phyloP scores from a whole-genome alignment of 108 stramenopile species.

The Cyclostephanos tholiformis region DNA sequence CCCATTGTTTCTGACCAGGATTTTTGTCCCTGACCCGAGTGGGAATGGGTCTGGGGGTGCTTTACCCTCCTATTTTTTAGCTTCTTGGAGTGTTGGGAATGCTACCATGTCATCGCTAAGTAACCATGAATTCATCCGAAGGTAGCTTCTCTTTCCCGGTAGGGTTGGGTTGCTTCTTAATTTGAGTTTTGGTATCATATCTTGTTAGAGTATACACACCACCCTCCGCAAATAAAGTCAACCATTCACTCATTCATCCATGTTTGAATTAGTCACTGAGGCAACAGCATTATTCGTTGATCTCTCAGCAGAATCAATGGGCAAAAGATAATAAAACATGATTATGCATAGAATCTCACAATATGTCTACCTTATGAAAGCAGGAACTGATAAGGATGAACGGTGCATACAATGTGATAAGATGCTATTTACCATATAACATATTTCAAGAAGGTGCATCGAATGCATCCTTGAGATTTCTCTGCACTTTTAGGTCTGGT shows the following conservation, averaged over 20 bases:
- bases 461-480: slow-evolving; percentile 7
- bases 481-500: background rate
- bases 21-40: too few relatives aligned
- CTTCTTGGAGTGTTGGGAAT: too few relatives aligned
- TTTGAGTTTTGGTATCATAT: slow-evolving; percentile 17
- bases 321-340: background rate
- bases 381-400: background rate
- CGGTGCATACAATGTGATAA: background rate
- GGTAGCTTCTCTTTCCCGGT: slow-evolving; percentile 5
- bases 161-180: slow-evolving; percentile 33
- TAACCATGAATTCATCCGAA: too few relatives aligned
- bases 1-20: too few relatives aligned
- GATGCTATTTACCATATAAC: background rate
- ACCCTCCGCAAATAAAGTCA: background rate
- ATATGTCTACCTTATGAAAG: background rate
- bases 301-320: background rate
- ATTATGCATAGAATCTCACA: background rate
- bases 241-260: background rate
- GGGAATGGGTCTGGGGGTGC: too few relatives aligned
- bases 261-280: background rate
- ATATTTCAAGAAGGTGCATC: background rate
- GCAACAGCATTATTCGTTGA: background rate
- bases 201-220: background rate
- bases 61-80: too few relatives aligned
- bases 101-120: too few relatives aligned